Evolutionary conservation across 331 rosid genomes (phyloP).

Genomic region (Cydonia oblonga): DNA sequence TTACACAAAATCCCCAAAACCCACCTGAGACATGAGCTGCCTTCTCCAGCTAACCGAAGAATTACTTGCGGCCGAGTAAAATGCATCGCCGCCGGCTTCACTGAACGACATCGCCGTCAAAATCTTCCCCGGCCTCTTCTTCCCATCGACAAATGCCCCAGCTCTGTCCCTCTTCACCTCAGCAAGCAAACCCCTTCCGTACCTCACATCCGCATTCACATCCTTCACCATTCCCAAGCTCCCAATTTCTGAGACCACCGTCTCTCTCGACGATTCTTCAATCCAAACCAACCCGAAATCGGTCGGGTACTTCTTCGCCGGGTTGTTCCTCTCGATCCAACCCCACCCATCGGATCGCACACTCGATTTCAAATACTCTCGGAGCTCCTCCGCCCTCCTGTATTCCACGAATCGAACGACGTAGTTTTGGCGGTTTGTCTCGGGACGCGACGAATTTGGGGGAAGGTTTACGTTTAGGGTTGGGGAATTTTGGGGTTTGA

Average conservation of each 20-base stretch:
- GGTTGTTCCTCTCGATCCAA: slow-evolving; percentile 81
- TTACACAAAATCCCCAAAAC: neutral
- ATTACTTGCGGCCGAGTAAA: slow-evolving; percentile 15
- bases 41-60: slow-evolving; percentile 43
- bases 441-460: slow-evolving; percentile 25
- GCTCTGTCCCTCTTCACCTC: slow-evolving; percentile 8
- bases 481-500: slow-evolving; percentile 8
- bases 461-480: slow-evolving; percentile 43
- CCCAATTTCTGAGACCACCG: slow-evolving; percentile 37
- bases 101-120: slow-evolving; percentile 73
- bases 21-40: slow-evolving; percentile 61
- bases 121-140: slow-evolving; percentile 87
- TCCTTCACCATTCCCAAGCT: slow-evolving; percentile 56
- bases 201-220: slow-evolving; percentile 57
- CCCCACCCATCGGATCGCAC: slow-evolving; percentile 54
- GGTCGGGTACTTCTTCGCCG: slow-evolving; percentile 66
- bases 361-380: slow-evolving; percentile 40
- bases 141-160: slow-evolving; percentile 62
- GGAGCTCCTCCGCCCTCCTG: slow-evolving; percentile 44
- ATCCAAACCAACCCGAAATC: slow-evolving; percentile 79
- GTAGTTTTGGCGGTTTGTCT: slow-evolving; percentile 28
- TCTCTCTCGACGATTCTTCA: slow-evolving; percentile 29
- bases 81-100: slow-evolving; percentile 27
- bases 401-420: slow-evolving; percentile 62
- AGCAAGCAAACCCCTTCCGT: slow-evolving; percentile 45